Percentiles rank a stretch among this genome's conserved stretches.
These are phyloP conservation scores for Pseudomassariella vexata DNA, from an alignment of 2,329 filamentous ascomycete genomes.

Conservation along the genomic window DNA sequence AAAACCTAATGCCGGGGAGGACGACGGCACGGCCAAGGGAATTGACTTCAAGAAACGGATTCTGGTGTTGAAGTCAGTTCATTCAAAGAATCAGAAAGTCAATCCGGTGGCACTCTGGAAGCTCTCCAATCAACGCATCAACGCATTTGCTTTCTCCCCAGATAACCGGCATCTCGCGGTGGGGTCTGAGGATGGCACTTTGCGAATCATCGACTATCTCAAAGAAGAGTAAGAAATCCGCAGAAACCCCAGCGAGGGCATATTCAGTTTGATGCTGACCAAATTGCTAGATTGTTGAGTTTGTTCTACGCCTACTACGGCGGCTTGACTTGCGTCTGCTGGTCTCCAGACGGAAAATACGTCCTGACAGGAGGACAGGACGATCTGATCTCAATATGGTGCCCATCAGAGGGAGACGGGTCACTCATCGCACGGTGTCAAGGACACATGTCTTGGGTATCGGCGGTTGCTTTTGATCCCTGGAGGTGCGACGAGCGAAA, in stretches of 20 bases:
- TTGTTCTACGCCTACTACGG: constrained; percentile 91
- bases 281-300: constrained; percentile 57
- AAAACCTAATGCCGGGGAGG: constrained; percentile 25
- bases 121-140: constrained; percentile 82
- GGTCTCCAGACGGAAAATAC: constrained; percentile 96
- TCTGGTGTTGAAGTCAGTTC: constrained; percentile 81
- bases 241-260: neutral
- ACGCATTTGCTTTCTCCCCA: constrained; percentile 87
- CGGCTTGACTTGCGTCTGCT: constrained; percentile 86
- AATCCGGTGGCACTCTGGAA: constrained; percentile 95
- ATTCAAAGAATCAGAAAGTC: constrained; percentile 86
- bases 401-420: constrained; percentile 74
- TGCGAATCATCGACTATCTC: constrained; percentile 87
- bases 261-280: neutral
- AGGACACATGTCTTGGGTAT: constrained; percentile 94
- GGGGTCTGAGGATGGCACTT: constrained; percentile 83
- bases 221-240: constrained; percentile 67
- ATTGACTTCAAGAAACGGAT: constrained; percentile 44
- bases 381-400: constrained; percentile 95
- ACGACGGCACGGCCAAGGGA: constrained; percentile 28
- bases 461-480: constrained; percentile 87
- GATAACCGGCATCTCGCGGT: constrained; percentile 82
- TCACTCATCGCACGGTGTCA: constrained; percentile 86
- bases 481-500: constrained; percentile 96
- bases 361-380: constrained; percentile 93